Percentiles rank a stretch among this genome's conserved stretches.
Evolutionary conservation across 768 basidiomycete genomes (phyloP).

Genomic region (Macrolepiota dolichaula): DNA sequence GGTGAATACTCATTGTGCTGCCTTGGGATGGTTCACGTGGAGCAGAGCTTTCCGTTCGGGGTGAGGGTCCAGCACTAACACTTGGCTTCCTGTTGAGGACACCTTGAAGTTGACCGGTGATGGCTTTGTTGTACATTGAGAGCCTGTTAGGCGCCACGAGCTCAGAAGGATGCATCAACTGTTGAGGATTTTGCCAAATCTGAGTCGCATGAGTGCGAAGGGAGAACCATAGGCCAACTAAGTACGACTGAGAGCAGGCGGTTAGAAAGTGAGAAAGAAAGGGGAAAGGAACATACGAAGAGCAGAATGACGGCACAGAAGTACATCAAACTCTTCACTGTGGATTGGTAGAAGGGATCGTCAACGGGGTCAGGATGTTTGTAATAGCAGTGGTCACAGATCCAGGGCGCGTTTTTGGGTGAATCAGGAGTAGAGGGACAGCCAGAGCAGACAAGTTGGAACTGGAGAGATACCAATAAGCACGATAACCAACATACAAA

Average conservation of each 20-base stretch:
- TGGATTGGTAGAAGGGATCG: constrained; percentile 96
- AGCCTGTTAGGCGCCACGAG: constrained; percentile 51
- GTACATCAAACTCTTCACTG: constrained; percentile 94
- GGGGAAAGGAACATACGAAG: constrained; percentile 57
- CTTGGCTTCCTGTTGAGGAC: constrained; percentile 16
- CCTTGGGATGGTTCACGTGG: constrained; percentile 27
- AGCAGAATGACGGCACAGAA: constrained; percentile 88
- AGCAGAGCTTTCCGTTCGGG: constrained; percentile 36
- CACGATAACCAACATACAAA: neutral
- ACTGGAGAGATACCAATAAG: constrained; percentile 42
- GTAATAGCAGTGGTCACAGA: constrained; percentile 91
- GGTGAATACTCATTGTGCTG: neutral
- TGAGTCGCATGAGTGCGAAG: constrained; percentile 96
- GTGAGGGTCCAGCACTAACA: constrained; percentile 35
- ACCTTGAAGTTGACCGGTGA: constrained; percentile 12
- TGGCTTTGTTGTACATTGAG: constrained; percentile 62
- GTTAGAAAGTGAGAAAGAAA: constrained; percentile 8
- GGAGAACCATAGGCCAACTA: constrained; percentile 98
- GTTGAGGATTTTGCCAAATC: constrained; percentile 98
- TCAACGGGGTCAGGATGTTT: constrained; percentile 88
- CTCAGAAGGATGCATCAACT: constrained; percentile 67
- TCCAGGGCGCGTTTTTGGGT: constrained; percentile 59
- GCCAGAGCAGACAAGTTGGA: constrained; percentile 81
- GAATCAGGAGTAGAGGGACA: constrained; percentile 54
- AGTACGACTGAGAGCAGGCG: constrained; percentile 68